Evolutionary conservation across 495 filamentous ascomycete species (phyloP), one percentile per base, ranked within the genome.

Genomic region (Annulohypoxylon maeteangense): DNA sequence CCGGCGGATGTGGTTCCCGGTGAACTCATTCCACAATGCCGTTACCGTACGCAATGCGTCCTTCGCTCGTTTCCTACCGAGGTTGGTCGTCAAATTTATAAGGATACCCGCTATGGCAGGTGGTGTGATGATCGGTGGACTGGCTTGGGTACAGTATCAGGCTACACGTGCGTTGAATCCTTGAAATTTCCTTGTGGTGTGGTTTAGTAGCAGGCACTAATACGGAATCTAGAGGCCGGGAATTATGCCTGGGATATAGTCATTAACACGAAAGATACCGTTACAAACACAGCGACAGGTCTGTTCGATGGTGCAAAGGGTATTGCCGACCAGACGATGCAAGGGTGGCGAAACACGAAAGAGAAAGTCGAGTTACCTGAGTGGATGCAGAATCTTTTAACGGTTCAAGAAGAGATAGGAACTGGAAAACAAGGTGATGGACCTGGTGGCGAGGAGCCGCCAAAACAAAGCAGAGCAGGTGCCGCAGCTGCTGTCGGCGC

Each of bases 61-160:
- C 5, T 98, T 98, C 76, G 86, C 85, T 6, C 87, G 95, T 54
- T 86, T 92, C 54, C 84, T 99, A n/a, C 95, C 95, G 2, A 92
- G 92, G 75, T 85, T 99, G 42, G 89, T 94, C 7, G 72, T 97
- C 70, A 99, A 97, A 82, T 91, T 98, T 60, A 84, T 90, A 40
- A 86, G 92, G 55, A 81, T 98, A 54, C 95, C 95, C 25, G 95
- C 96, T 63, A 89, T 97, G 81, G 93, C 97, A 77, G 95, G 94
- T 34, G 93, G 92, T 44, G 90, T 92, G 45, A 92, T 91, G 80
- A 86, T 99, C 76, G 93, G 92, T 6, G 92, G 92, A 4, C 76
- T 95, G 31, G 92, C 92, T 44, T 99, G 97, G 85, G 74, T 99
- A 32, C 95, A 99, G 78, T 98, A 98, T 78, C 96, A 98, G 81